These are phyloP conservation scores for Boletus pseudo-olivaceus DNA, from an alignment of 768 basidiomycete genomes.

Conservation along the genomic window DNA sequence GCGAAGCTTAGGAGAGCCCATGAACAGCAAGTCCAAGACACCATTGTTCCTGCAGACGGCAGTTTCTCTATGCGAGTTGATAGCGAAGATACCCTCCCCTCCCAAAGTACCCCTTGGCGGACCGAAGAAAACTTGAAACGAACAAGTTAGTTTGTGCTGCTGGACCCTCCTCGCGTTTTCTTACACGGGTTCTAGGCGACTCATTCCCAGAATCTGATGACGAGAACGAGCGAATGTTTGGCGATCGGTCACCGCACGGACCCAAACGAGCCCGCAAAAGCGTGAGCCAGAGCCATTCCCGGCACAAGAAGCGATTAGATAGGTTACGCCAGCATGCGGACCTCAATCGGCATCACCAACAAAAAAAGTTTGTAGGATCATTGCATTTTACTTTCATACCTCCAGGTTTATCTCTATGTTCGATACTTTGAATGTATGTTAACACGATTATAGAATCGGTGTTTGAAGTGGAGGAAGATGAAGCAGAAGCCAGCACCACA, in stretches of 20 bases:
- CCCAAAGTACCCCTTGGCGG: conserved; percentile 18
- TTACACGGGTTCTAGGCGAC: conserved; percentile 9
- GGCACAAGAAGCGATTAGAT: conserved; percentile 41
- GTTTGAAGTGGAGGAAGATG: conserved; percentile 12
- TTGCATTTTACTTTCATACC: conserved; percentile 20
- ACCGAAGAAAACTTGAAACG: conserved; percentile 39
- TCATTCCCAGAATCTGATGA: conserved; percentile 29
- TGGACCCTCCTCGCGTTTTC: neutral
- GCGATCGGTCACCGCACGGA: conserved; percentile 23
- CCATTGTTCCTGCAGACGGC: conserved; percentile 21
- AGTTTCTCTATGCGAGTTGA: conserved; percentile 34
- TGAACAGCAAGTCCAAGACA: conserved; percentile 32
- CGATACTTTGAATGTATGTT: neutral
- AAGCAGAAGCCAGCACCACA: neutral
- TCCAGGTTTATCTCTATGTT: conserved; percentile 17
- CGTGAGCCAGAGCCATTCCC: conserved; percentile 34
- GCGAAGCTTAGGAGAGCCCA: conserved; percentile 17
- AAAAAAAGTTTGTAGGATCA: conserved; percentile 41
- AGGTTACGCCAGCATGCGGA: conserved; percentile 39
- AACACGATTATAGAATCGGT: conserved; percentile 10
- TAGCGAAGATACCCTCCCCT: conserved; percentile 14
- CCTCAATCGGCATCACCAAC: conserved; percentile 36
- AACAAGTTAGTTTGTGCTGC: conserved; percentile 38
- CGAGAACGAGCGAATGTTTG: conserved; percentile 27
- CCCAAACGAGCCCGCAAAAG: conserved; percentile 48